Evolutionary conservation across 257 asterid genomes (phyloP), one percentile per base, ranked within the genome.

Genomic region (Nicotiana tabacum): DNA sequence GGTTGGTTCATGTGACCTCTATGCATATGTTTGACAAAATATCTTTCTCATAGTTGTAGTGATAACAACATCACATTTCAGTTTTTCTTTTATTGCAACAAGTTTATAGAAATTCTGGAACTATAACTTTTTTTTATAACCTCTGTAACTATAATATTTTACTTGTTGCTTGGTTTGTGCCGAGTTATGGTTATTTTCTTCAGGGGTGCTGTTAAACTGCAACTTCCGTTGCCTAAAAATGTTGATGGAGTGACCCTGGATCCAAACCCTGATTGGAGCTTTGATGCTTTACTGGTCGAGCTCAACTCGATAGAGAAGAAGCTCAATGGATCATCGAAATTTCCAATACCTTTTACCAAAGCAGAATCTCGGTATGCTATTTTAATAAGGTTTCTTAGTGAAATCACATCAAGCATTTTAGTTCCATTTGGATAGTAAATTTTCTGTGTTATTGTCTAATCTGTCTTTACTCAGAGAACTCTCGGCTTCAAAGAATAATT

Each of bases 181-280:
- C 39, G 51, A 56, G 9, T 68, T 9, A 43, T 81, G 77, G 33
- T 4, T 30, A 66, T n/a, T 66, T 65, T 77, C 33, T 77, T 78
- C 84, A 94, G 97, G 97, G 89, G 87, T 43, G 86, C 74, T 67
- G 24, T 94, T 46, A 82, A 78, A 46, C 82, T 94, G 88, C 89
- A 86, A 83, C 89, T 86, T 62, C 92, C 86, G n/a, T 86, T 82
- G 74, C 90, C 91, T 0, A 82, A 85, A 68, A 83, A 66, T n/a
- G 87, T 92, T 8, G 86, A 90, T 69, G 95, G 95, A 62, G 83
- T 93, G 29, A 84, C 94, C 0, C 87, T 91, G 69, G 96, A 92
- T 86, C 97, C 98, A 9, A 91, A 91, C 35, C 97, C 97, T 0
- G 96, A 94, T 86, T 94, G 98, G 97, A 94, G 90, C 82, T 91